These are phyloP conservation scores for Irpex sp. DNA, from an alignment of 1,284 basidiomycete species.

Conservation along the genomic window DNA sequence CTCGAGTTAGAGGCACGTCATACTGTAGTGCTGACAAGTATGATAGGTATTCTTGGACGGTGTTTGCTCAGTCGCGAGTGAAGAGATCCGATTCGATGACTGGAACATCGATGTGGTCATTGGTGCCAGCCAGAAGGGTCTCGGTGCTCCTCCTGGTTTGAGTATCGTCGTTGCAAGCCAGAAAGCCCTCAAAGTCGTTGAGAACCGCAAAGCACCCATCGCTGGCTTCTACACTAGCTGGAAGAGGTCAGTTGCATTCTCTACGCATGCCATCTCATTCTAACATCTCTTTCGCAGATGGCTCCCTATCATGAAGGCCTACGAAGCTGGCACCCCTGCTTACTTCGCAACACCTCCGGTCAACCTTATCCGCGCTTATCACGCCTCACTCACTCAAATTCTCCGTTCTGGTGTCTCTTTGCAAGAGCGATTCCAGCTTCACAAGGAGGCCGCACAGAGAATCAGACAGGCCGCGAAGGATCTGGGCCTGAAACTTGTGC, in stretches of 20 bases:
- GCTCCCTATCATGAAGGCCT: conserved; percentile 92
- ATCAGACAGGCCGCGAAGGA: conserved; percentile 70
- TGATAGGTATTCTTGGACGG: conserved; percentile 80
- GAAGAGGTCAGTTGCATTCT: conserved; percentile 69
- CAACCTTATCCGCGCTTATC: conserved; percentile 91
- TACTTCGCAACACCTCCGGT: conserved; percentile 97
- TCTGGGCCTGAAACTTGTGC: conserved; percentile 77
- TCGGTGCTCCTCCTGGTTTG: conserved; percentile 93
- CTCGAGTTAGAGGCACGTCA: too few species aligned
- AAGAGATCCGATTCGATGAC: conserved; percentile 92
- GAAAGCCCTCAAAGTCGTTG: conserved; percentile 75
- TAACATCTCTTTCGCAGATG: conserved; percentile 45
- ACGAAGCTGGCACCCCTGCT: conserved; percentile 68
- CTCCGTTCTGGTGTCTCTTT: conserved; percentile 56
- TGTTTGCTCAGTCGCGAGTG: conserved; percentile 94
- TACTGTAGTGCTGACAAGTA: neutral
- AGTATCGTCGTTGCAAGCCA: conserved; percentile 83
- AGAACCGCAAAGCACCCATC: conserved; percentile 68
- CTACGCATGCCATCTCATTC: neutral
- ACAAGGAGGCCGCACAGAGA: conserved; percentile 70
- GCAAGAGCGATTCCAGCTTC: conserved; percentile 77
- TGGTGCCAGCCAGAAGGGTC: conserved; percentile 92
- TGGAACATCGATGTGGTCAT: conserved; percentile 94
- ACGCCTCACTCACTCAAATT: conserved; percentile 77
- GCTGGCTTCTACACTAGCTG: conserved; percentile 88